phyloP scores from a whole-genome alignment of 106 monocot genomes.

The Posidonia australis region DNA sequence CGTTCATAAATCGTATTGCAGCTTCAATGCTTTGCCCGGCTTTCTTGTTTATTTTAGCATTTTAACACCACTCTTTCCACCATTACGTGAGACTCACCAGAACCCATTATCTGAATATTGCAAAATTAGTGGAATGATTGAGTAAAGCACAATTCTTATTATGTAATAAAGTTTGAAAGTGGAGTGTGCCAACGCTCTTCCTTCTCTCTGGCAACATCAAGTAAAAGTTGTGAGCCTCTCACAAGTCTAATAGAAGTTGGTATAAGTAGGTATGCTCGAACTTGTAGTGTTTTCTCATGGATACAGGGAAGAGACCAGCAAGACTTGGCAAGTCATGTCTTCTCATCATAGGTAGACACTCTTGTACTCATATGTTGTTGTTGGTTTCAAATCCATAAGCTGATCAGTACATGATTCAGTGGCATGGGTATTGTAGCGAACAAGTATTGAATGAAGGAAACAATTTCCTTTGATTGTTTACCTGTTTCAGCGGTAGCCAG shows the following conservation, averaged over 20 bases:
- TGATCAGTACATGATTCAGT: too few species aligned
- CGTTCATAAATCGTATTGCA: too few species aligned
- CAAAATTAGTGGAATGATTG: slow-evolving; percentile 4
- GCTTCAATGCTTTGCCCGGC: too few species aligned
- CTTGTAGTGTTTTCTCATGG: slow-evolving; percentile 5
- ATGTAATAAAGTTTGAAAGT: neutral
- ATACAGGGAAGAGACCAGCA: slow-evolving; percentile 14
- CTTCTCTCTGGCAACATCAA: neutral
- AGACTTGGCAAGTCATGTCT: slow-evolving; percentile 62
- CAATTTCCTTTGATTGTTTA: neutral
- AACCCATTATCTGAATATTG: too few species aligned
- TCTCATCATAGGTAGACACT: slow-evolving; percentile 60
- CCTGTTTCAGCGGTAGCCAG: slow-evolving; percentile 64
- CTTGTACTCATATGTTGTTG: too few species aligned
- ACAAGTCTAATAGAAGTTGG: too few species aligned
- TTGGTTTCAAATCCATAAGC: neutral
- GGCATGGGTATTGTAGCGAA: too few species aligned
- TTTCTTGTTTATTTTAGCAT: too few species aligned
- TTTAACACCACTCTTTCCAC: too few species aligned
- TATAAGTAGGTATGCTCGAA: too few species aligned
- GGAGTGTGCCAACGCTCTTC: neutral
- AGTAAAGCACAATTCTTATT: neutral
- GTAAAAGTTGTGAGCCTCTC: neutral
- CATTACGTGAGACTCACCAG: too few species aligned
- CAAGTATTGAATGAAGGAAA: neutral